Conservation (phyloP, 2,329 filamentous ascomycete genomes). For the Hysterium pulicare region DNA sequence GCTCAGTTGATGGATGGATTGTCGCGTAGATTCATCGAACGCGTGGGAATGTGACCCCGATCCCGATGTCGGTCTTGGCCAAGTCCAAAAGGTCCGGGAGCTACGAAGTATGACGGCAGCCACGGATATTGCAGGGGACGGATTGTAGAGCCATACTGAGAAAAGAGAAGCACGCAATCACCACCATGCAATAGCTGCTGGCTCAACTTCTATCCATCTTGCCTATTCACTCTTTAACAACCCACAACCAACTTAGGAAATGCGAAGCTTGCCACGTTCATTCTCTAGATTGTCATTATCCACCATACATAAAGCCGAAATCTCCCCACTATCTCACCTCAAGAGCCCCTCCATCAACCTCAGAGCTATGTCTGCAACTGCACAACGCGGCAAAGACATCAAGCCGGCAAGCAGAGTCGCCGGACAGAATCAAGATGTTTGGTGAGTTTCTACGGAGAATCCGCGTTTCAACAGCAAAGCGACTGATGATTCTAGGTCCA, state of each 20-base stretch:
- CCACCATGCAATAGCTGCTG: not conserved
- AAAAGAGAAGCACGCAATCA: not conserved
- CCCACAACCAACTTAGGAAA: no score
- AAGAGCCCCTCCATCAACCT: slow-evolving; percentile 13
- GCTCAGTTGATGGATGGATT: no score
- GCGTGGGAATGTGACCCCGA: no score
- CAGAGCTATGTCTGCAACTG: slow-evolving; percentile 34
- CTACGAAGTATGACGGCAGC: no score
- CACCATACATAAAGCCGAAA: not conserved
- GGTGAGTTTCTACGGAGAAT: slow-evolving; percentile 35
- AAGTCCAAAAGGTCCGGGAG: no score
- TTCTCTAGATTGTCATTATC: not conserved
- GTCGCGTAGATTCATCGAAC: no score
- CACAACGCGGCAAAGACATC: slow-evolving; percentile 41
- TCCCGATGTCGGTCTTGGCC: no score
- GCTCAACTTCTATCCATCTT: not conserved
- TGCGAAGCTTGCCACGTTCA: not conserved
- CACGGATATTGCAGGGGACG: no score
- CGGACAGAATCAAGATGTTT: slow-evolving; percentile 57
- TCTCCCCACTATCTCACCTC: slow-evolving; percentile 2
- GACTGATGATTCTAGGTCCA: slow-evolving; percentile 59
- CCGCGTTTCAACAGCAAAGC: no score
- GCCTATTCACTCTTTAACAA: no score
- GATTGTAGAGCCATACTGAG: no score
- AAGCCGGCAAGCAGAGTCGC: slow-evolving; percentile 55